Evolutionary conservation across 73 alveolate genomes (phyloP), one percentile per base, ranked within the genome.

Genomic region (Uronychia setigera): DNA sequence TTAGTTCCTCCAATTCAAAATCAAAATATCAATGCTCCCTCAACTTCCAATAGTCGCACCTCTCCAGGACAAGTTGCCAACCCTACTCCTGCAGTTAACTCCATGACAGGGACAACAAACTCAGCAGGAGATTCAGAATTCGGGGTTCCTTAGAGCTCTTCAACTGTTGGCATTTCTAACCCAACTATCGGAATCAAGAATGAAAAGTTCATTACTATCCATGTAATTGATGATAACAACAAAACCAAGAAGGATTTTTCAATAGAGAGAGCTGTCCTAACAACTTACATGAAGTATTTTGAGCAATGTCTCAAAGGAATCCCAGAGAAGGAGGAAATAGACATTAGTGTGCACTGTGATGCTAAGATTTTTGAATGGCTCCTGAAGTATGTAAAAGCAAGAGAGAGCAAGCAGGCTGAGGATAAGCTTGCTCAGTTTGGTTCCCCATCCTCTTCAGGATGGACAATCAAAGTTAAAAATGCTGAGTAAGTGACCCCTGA

Each of bases 221-320:
- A 93, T 79, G 97, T 93, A 5, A 84, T 93, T 78, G 97, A 93
- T 59, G 97, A 93, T 33, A 90, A 77, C 35, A 89, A 83, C 78
- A 79, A 82, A 76, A 33, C 34, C 30, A 81, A 93, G 80, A 93
- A 80, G 74, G 95, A 93, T 60, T 93, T 93, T 74, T 76, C 58
- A 14, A 84, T 92, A 57, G 60, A 87, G 27, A 33, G 91, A 79
- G 58, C 92, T 28, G 58, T 82, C 32, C 92, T 91, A 0, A 84
- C 82, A 0, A 79, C 79, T 31, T 79, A 87, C 34, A 91, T 91
- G 96, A 88, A 82, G 67, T 91, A 91, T 77, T 91, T 91, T 76
- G 92, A 88, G 35, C 35, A 80, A 30, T 82, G 88, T 57, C 87
- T 91, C 1, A 60, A 88, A 59, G 79, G 77, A 76, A 67, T 87